phyloP scores from a whole-genome alignment of 1,139 yeast genomes.

The Geotrichum citri-aurantii region DNA sequence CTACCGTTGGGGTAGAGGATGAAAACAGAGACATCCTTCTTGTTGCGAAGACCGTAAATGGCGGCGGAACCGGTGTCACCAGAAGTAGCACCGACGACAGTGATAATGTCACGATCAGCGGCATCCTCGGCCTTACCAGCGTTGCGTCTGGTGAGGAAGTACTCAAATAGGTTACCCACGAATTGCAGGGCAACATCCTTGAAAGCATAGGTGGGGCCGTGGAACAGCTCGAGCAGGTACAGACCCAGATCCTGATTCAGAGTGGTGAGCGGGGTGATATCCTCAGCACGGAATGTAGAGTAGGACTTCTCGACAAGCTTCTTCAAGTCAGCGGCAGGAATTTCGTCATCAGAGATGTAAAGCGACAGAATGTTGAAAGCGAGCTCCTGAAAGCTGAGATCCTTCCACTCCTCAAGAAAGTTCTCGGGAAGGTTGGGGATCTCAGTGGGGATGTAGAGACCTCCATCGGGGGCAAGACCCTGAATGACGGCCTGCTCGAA shows the following conservation, averaged over 20 bases:
- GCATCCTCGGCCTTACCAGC: slow-evolving; percentile 49
- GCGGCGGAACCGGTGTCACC: slow-evolving; percentile 99
- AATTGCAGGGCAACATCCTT: slow-evolving; percentile 97
- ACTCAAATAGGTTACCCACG: slow-evolving; percentile 94
- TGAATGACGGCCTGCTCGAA: slow-evolving; percentile 92
- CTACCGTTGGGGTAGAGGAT: slow-evolving; percentile 96
- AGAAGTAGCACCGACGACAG: slow-evolving; percentile 98
- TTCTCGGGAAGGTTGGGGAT: slow-evolving; percentile 65
- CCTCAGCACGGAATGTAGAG: slow-evolving; percentile 78
- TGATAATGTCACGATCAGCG: slow-evolving; percentile 66
- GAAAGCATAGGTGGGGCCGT: slow-evolving; percentile 98
- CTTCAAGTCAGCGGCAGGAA: slow-evolving; percentile 62
- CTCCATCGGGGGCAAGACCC: slow-evolving; percentile 95
- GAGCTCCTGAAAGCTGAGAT: slow-evolving; percentile 71
- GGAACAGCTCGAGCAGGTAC: slow-evolving; percentile 85
- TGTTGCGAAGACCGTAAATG: slow-evolving; percentile 92
- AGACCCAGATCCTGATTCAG: slow-evolving; percentile 54
- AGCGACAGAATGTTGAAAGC: slow-evolving; percentile 82
- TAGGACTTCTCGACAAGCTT: slow-evolving; percentile 64
- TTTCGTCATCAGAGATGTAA: slow-evolving; percentile 65
- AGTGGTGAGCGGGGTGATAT: slow-evolving; percentile 75
- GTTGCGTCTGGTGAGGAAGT: slow-evolving; percentile 74
- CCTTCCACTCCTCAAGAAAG: slow-evolving; percentile 62
- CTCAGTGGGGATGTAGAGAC: slow-evolving; percentile 78
- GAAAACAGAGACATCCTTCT: slow-evolving; percentile 93